Base-by-base conservation (phyloP, 306 rosid genomes). In the Urtica urens region DNA sequence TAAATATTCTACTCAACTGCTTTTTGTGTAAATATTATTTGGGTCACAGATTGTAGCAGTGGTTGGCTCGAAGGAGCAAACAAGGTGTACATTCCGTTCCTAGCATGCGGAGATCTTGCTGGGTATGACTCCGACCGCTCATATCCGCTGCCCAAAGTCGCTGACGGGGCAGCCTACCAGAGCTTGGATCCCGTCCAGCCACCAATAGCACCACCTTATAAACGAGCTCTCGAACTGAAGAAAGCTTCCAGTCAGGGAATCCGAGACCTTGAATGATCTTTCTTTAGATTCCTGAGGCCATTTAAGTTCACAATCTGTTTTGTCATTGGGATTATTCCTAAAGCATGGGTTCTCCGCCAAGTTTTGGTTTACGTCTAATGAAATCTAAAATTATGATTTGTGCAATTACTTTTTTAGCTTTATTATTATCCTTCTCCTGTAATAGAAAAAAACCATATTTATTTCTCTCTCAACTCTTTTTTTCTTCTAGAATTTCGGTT, bases 61-160 rank as follows among this genome's bases (percentile, higher is more conserved):
- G 96, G 93, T 46, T 92, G 94, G 92, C 69, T 92, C 60, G 99
- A 85, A 77, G 94, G 99, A 49, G 78, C 99, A 20, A 92, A 85
- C 50, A 81, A 79, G 82, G 87, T 84, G 69, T 90, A 92, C 71
- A 92, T 82, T 62, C 94, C 96, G 38, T 86, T 86, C 63, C 82
- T 82, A 61, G 90, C 94, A 35, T 86, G 96, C 8, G 96, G 96
- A 57, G 90, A 86, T 60, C 94, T 87, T 18, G 56, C 66, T 49
- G 92, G 94, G 20, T 82, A 87, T 57, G 96, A 87, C 46, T 87
- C 94, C 18, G 96, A 87, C 68, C 81, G 82, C 13, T 82, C 94
- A 59, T 82, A 87, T 66, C 94, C 93, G 7, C 72, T 83, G 22
- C 96, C 94, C 47, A 80, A 72, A 78, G 93, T 64, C 41, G 85